Base-by-base conservation (phyloP, 2,329 filamentous ascomycete species). In the Colletotrichum cordylinicola region DNA sequence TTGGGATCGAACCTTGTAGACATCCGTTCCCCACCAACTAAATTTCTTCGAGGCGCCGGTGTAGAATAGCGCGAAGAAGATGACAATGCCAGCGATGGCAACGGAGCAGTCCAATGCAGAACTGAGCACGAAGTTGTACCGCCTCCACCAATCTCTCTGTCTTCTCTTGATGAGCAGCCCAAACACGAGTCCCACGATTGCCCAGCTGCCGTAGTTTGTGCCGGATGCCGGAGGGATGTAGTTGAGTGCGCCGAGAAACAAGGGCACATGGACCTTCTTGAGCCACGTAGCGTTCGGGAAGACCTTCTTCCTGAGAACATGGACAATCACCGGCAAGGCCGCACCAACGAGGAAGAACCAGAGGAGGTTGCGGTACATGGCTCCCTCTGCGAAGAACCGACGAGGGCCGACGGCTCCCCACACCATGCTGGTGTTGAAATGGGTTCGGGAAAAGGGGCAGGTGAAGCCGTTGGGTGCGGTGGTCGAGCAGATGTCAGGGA, bases 371-470 rank as follows among this genome's bases (percentile, higher is more conserved):
- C 85, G 83, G 79, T 92, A 92, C 6, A 90, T 82, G 3, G 87
- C 84, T 3, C 88, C 89, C 0, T 85, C 80, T 1, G 87, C 87
- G 79, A 91, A 92, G 79, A 92, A 90, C 2, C 90, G 85, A 2
- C 84, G 81, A 1, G 91, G 90, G 0, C 90, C 91, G 29, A 92
- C 89, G 18, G 89, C 84, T 37, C 91, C 91, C 90, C 89, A 91
- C 69, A 90, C 87, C 60, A 91, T 84, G 8, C 89, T 90, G 6
- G 87, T 88, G 31, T 88, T 90, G 82, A 91, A 92, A 80, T 85
- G 81, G 8, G 84, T 83, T 39, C 80, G 79, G 1, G 81, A 82
- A 37, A 83, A 83, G 21, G 82, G 82, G 43, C 82, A 84, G 2
- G 78, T 88, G 81, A 90, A 92, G 21, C 88, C 86, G 66, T 88